phyloP scores from a whole-genome alignment of 345 rosid genomes.

The Raphanus sativus region DNA sequence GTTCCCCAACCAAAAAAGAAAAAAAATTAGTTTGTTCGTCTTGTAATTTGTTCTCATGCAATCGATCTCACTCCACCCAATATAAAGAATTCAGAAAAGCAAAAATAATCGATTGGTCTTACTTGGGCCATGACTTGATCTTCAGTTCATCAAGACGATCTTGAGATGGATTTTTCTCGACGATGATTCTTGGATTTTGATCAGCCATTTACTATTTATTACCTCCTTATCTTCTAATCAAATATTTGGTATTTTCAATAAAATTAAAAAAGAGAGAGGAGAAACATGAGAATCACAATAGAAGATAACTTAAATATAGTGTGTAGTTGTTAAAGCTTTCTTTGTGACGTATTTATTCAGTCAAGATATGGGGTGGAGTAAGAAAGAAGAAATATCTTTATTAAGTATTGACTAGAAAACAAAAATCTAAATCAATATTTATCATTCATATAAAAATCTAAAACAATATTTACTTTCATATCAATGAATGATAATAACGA shows the following conservation, averaged over 20 bases:
- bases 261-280: background rate
- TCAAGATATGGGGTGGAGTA: constrained; percentile 7
- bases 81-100: background rate
- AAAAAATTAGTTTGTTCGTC: background rate
- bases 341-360: constrained; percentile 26
- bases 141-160: constrained; percentile 65
- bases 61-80: background rate
- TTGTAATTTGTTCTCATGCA: background rate
- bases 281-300: constrained; percentile 5
- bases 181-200: constrained; percentile 50
- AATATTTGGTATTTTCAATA: background rate
- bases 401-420: background rate
- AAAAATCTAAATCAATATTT: background rate
- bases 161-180: constrained; percentile 70
- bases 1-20: background rate
- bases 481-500: background rate
- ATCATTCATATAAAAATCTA: background rate
- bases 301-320: background rate
- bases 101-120: constrained; percentile 24
- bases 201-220: constrained; percentile 42
- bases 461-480: background rate
- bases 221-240: background rate
- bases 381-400: constrained; percentile 13
- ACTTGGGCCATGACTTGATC: constrained; percentile 98
- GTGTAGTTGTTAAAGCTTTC: constrained; percentile 8